These are phyloP conservation scores for Fraxinus americana DNA, from an alignment of 257 asterid genomes.

Conservation along the genomic window DNA sequence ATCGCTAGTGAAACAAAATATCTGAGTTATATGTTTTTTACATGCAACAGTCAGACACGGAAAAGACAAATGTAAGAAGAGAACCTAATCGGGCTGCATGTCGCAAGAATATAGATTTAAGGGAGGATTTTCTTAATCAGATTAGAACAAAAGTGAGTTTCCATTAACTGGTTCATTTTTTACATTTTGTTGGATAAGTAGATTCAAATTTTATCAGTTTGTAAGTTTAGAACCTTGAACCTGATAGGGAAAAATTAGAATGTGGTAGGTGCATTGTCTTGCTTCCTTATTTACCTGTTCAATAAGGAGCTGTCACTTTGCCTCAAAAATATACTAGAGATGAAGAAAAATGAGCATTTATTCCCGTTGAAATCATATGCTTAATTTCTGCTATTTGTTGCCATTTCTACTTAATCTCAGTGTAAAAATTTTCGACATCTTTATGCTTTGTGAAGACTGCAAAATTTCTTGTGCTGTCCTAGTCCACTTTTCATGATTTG, in stretches of 20 bases:
- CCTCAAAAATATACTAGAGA: neutral
- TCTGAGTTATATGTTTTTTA: constrained; percentile 19
- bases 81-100: constrained; percentile 35
- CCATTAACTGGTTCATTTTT: constrained; percentile 3
- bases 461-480: neutral
- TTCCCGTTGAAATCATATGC: neutral
- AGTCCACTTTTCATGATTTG: neutral
- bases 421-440: neutral
- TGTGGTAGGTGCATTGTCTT: neutral
- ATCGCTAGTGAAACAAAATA: neutral
- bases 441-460: neutral
- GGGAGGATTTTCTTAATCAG: constrained; percentile 55
- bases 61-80: constrained; percentile 40
- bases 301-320: neutral
- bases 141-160: constrained; percentile 52
- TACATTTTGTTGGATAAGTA: neutral
- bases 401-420: neutral
- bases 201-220: neutral
- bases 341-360: neutral
- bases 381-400: neutral
- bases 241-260: neutral
- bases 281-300: neutral
- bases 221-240: neutral
- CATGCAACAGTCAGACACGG: constrained; percentile 46
- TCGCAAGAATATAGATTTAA: constrained; percentile 32